Evolutionary conservation across 140 eudicot species (phyloP), one percentile per base, ranked within the genome.

Genomic region (Senecio squalidus): DNA sequence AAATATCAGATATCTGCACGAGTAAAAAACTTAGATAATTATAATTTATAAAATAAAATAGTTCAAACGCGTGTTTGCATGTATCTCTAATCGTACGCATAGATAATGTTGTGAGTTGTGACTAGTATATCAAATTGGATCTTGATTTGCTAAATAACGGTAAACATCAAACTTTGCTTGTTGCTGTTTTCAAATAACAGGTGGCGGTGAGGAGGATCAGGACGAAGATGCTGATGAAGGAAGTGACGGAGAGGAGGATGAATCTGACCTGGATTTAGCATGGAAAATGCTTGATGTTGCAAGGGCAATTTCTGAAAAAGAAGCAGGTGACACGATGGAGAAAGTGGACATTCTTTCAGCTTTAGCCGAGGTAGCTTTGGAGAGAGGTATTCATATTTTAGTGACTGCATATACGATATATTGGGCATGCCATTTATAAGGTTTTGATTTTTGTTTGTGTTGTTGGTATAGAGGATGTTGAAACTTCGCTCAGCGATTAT

Each of bases 261-360:
- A 92, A 62, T 84, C 95, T 45, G 98, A 86, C 81, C 77, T 92
- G 53, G 98, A 92, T 73, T 77, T 92, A 73, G 96, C 96, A 6
- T 92, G 98, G 98, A 92, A 92, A 79, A 84, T 92, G 98, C 89
- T 92, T 29, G 96, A 92, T 87, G 80, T 92, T 72, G 96, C 96
- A 28, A 79, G 96, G 78, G 95, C 89, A 66, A 92, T 92, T 70
- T 83, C 82, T 50, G 96, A 87, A 75, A 92, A 84, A 71, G 70
- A 71, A 77, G 59, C 89, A 31, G 82, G 74, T 14, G 95, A 92
- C 64, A 87, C 98, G 10, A 70, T 92, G 82, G 96, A 92, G 69
- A 82, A 80, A 59, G 90, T 85, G 29, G 97, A 90, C 47, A 83
- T 86, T 68, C 75, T 90, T 62, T 90, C 90, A 61, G 80, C 95